Evolutionary conservation across 2,329 filamentous ascomycete species (phyloP), one percentile per base, ranked within the genome.

Genomic region (Arthrobotrys pseudoclavata): DNA sequence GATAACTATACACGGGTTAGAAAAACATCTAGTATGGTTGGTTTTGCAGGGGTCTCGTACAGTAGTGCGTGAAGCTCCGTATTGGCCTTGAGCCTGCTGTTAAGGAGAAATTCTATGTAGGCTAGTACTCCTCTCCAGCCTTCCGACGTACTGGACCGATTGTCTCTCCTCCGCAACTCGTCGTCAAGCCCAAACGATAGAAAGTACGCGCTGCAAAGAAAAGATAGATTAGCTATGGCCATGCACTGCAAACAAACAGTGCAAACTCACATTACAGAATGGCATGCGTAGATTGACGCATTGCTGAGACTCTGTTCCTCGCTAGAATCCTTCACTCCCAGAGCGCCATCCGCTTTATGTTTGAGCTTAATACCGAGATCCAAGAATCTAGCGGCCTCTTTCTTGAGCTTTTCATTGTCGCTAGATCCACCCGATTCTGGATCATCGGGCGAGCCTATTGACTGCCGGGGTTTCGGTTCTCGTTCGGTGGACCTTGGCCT

Each of bases 111-210:
- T 15, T 78, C 62, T 13, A 78, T 78, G n/a, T 78, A 78, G n/a
- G 48, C 47, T 1, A 72, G 22, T 10, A 78, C 75, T 4, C 61
- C 60, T 26, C 63, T 78, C 75, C 75, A 78, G 47, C 75, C 64
- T 9, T 78, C 75, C 3, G 75, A 72, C 13, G 68, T 63, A 13
- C 53, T 71, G 5, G 75, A 68, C 26, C 75, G 24, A n/a, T 72
- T 78, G 22, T 78, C 75, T 15, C 68, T 45, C 13, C 68, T 45
- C 26, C 75, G 52, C 6, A 72, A 9, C 20, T 78, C 75, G 31
- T 78, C 75, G 4, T 78, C 75, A 10, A 78, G 75, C 5, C 75
- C 75, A 24, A 78, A 78, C 3, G 75, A 71, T 18, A 78, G 45
- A 48, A 78, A 72, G 42, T 78, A 78, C 12, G 75, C 62, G 20